Conservation (phyloP, 495 filamentous ascomycete species). For the Aspergillus panamensis region DNA sequence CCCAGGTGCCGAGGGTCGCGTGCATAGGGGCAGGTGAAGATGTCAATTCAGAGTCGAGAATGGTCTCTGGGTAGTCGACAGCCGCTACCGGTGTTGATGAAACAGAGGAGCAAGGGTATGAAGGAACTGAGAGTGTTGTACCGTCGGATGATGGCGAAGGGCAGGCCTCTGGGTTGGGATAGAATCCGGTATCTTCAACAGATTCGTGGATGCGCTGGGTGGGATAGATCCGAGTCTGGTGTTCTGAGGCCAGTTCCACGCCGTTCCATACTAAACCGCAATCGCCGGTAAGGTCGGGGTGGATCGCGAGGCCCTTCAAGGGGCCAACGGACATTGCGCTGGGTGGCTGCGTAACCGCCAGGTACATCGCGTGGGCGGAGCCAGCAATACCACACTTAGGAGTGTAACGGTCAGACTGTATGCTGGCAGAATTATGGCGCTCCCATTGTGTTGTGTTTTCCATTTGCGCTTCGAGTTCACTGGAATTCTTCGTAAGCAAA, state of each 20-base stretch:
- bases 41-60: constrained; percentile 35
- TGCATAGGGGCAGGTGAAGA: constrained; percentile 39
- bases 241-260: constrained; percentile 38
- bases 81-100: constrained; percentile 34
- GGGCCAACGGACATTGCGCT: constrained; percentile 47
- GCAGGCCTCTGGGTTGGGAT: constrained; percentile 44
- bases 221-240: constrained; percentile 32
- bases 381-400: constrained; percentile 32
- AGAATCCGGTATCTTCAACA: constrained; percentile 41
- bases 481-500: constrained; percentile 5
- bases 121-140: constrained; percentile 35
- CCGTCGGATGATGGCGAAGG: constrained; percentile 42
- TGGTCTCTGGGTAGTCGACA: constrained; percentile 36
- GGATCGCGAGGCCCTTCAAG: constrained; percentile 41
- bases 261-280: constrained; percentile 40
- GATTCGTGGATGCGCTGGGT: constrained; percentile 36
- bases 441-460: constrained; percentile 34
- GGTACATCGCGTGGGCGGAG: constrained; percentile 21
- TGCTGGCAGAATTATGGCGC: constrained; percentile 23
- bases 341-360: constrained; percentile 29
- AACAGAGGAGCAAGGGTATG: constrained; percentile 38
- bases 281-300: constrained; percentile 39
- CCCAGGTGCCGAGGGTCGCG: constrained; percentile 37
- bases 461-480: constrained; percentile 42
- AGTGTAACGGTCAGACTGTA: constrained; percentile 27